phyloP scores from a whole-genome alignment of 2,329 filamentous ascomycete species.

The Fusarium udum region DNA sequence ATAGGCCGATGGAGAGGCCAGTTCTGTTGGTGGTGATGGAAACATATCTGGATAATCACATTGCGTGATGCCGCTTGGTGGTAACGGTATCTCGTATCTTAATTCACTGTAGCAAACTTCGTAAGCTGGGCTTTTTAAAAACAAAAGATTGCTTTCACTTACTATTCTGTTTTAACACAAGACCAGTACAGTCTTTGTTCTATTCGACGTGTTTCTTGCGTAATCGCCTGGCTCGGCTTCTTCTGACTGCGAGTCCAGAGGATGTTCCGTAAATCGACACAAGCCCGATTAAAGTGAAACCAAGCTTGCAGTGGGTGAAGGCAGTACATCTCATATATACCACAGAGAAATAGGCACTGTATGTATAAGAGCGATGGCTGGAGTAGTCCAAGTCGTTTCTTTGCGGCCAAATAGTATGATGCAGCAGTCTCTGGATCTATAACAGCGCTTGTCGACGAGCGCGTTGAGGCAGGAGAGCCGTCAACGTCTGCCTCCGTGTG shows the following conservation, averaged over 20 bases:
- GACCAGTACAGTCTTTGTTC: constrained; percentile 3
- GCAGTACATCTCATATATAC: neutral
- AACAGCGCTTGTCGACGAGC: neutral
- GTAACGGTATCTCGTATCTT: neutral
- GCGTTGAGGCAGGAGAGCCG: neutral
- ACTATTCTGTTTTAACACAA: neutral
- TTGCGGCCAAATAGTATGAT: neutral
- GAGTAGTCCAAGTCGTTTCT: neutral
- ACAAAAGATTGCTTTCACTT: rapidly evolving
- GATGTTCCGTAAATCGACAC: neutral
- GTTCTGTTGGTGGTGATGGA: neutral
- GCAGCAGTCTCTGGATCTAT: neutral
- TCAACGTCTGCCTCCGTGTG: neutral
- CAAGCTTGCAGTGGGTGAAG: neutral
- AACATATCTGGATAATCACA: neutral
- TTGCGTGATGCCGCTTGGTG: neutral
- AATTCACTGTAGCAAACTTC: neutral
- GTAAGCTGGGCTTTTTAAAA: rapidly evolving
- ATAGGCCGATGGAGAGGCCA: neutral
- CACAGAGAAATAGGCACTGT: neutral
- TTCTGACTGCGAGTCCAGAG: neutral
- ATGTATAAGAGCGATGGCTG: neutral
- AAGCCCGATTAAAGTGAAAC: neutral
- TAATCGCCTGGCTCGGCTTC: neutral
- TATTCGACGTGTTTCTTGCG: neutral